phyloP scores from a whole-genome alignment of 768 basidiomycete genomes.

The Thelephora ganbajun region DNA sequence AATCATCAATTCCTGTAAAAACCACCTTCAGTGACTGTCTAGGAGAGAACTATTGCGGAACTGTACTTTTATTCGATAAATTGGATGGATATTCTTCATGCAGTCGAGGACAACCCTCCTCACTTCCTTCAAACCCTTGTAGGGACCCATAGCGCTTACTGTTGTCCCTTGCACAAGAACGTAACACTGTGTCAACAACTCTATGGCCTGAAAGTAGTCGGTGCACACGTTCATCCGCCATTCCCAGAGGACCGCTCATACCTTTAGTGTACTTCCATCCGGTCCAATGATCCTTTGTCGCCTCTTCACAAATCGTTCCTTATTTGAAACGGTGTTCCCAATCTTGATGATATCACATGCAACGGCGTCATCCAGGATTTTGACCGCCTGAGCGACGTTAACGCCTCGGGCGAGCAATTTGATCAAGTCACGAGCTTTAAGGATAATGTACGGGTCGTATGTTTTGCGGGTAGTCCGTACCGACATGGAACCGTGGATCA shows the following conservation, averaged over 20 bases:
- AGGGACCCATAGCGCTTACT: slow-evolving; percentile 95
- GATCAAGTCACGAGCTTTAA: slow-evolving; percentile 92
- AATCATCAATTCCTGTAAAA: slow-evolving; percentile 86
- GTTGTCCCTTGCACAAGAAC: slow-evolving; percentile 97
- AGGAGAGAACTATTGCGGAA: not conserved
- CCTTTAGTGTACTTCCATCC: slow-evolving; percentile 94
- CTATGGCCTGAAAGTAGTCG: slow-evolving; percentile 63
- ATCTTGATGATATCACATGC: slow-evolving; percentile 99
- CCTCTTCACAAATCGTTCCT: slow-evolving; percentile 92
- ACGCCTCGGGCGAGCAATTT: slow-evolving; percentile 93
- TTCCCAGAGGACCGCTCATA: slow-evolving; percentile 19
- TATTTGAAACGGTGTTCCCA: slow-evolving; percentile 85
- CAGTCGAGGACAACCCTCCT: slow-evolving; percentile 93
- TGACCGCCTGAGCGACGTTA: slow-evolving; percentile 69
- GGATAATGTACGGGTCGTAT: slow-evolving; percentile 88
- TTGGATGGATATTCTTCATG: slow-evolving; percentile 99
- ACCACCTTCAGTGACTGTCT: not conserved
- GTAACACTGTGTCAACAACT: slow-evolving; percentile 91
- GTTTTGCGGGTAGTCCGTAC: slow-evolving; percentile 95
- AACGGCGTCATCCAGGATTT: slow-evolving; percentile 77
- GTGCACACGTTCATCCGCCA: not conserved
- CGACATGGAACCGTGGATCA: slow-evolving; percentile 95
- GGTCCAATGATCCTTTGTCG: slow-evolving; percentile 95
- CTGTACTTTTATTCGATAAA: slow-evolving; percentile 89
- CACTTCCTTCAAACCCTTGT: slow-evolving; percentile 92